Conservation (phyloP, 768 basidiomycete genomes). For the Lactifluus echinatus region DNA sequence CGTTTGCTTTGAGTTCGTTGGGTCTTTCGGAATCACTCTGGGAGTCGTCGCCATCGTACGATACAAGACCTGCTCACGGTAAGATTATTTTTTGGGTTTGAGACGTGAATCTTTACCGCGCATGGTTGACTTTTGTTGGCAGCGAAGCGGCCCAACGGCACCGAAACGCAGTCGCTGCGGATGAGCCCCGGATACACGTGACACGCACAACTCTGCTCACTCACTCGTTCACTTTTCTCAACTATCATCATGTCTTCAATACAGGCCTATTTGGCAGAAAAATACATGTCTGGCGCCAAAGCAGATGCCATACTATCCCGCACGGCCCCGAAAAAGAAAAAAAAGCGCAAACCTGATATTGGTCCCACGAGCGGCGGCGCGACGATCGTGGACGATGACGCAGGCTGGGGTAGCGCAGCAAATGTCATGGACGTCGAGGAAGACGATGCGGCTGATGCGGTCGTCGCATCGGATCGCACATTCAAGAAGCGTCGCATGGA, state of each 20-base stretch:
- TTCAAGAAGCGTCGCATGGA: conserved; percentile 70
- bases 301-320: conserved; percentile 88
- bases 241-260: conserved; percentile 31
- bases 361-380: conserved; percentile 23
- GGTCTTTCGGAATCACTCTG: conserved; percentile 18
- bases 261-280: conserved; percentile 79
- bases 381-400: conserved; percentile 55
- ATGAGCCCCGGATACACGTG: not conserved
- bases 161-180: no score
- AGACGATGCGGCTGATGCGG: conserved; percentile 49
- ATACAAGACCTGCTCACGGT: conserved; percentile 14
- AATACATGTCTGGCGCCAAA: conserved; percentile 95
- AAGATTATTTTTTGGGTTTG: not conserved
- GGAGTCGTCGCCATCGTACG: conserved; percentile 20
- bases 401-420: conserved; percentile 47
- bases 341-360: conserved; percentile 55
- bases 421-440: conserved; percentile 46
- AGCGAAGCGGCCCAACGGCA: not conserved
- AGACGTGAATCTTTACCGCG: not conserved
- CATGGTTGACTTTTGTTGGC: not conserved
- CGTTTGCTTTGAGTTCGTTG: not conserved
- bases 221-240: not conserved
- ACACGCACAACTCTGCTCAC: not conserved
- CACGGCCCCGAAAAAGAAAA: conserved; percentile 55
- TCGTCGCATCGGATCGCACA: conserved; percentile 63